Base-by-base conservation (phyloP, 257 asterid genomes). In the Penstemon barbatus region DNA sequence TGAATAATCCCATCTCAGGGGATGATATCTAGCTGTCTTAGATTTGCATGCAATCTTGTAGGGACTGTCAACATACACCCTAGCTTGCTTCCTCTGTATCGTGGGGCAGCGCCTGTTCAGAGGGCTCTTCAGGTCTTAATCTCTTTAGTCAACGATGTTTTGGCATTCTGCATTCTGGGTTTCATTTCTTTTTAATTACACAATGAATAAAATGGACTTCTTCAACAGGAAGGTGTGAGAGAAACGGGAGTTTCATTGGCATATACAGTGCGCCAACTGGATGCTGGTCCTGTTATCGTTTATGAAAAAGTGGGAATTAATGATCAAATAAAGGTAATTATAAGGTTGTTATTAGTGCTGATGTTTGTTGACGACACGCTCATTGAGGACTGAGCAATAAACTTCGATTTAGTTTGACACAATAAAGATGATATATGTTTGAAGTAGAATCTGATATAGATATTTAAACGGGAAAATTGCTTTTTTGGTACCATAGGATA, bases 61-160 rank as follows among this genome's bases (percentile, higher is more conserved):
- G 97, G 99, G 72, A 93, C 97, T 10, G 92, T 93, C 69, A 93
- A 93, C 71, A 86, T 93, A 66, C 97, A 93, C 69, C 97, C 99
- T 45, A 90, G 96, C 72, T 80, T 90, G 82, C 89, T 93, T 70
- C 98, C 98, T 71, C 77, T 93, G 46, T 93, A 90, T 76, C 95
- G 99, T 73, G 99, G 99, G 43, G 99, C 99, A 4, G 97, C 99
- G 5, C 99, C 98, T 70, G 97, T 93, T 76, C 99, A 93, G 83
- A 87, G 99, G 75, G 94, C 98, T 51, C 75, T 93, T 77, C 94
- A 86, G 96, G 98, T 90, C 36, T 59, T 70, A 65, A 55, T 55
- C 46, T 6, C 68, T 61, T 56, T 68, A 57, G 37, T 53, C 74
- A 39, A 57, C 49, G 51, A 25, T 52, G 7, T 33, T 65, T 4